Percentiles rank a stretch among this genome's conserved stretches.
Evolutionary conservation across 768 basidiomycete species (phyloP).

Genomic region (Russula sp.): DNA sequence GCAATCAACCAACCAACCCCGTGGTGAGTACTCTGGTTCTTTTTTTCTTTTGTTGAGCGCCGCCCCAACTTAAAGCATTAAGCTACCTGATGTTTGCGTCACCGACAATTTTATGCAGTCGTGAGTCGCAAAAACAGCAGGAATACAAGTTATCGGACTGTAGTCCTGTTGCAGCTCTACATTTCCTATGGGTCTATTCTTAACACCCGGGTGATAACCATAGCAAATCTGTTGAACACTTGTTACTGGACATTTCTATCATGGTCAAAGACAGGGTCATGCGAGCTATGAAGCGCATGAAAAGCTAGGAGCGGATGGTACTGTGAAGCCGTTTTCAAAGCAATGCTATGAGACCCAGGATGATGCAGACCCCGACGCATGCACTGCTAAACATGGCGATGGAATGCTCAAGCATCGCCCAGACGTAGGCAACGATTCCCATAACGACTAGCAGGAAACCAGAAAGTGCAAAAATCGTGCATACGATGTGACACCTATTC

Average conservation of each 20-base stretch:
- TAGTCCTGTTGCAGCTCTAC: not conserved
- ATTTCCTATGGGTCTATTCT: not conserved
- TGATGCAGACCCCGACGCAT: slow-evolving; percentile 8
- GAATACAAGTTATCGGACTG: not conserved
- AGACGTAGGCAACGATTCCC: slow-evolving; percentile 14
- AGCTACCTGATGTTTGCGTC: too few relatives aligned
- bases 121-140: not conserved
- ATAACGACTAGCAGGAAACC: slow-evolving; percentile 16
- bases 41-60: too few relatives aligned
- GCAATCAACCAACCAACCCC: too few relatives aligned
- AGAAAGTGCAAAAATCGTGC: slow-evolving; percentile 8
- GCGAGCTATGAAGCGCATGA: not conserved
- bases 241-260: too few relatives aligned
- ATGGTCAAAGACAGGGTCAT: not conserved
- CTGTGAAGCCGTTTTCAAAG: not conserved
- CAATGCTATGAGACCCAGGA: slow-evolving; percentile 10
- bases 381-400: slow-evolving; percentile 19
- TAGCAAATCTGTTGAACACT: not conserved
- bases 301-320: not conserved
- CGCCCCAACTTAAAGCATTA: too few relatives aligned
- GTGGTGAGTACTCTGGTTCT: too few relatives aligned
- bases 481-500: slow-evolving; percentile 13
- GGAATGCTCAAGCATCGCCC: slow-evolving; percentile 8
- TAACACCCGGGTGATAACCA: not conserved
- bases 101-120: too few relatives aligned